These are phyloP conservation scores for Pyrenochaeta sp. DNA, from an alignment of 2,329 filamentous ascomycete genomes.

Conservation along the genomic window DNA sequence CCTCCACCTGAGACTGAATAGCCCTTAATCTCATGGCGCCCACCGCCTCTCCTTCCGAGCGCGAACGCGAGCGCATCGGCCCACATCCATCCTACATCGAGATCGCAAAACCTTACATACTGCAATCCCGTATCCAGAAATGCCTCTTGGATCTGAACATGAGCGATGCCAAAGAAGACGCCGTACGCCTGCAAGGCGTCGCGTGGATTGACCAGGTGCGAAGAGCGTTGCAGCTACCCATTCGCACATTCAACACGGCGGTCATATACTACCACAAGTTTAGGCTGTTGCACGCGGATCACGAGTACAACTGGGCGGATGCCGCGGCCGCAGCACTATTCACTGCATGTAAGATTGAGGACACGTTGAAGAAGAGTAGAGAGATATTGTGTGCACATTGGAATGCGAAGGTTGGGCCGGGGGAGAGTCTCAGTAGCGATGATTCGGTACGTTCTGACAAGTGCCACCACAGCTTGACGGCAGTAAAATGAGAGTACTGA, in stretches of 20 bases:
- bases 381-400: constrained; percentile 92
- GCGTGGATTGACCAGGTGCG: constrained; percentile 88
- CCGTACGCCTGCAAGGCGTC: constrained; percentile 82
- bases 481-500: constrained; percentile 1
- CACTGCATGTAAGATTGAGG: constrained; percentile 95
- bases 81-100: constrained; percentile 71
- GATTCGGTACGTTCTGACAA: constrained; percentile 69
- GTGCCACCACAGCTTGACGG: not conserved
- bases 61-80: constrained; percentile 46
- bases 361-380: constrained; percentile 94
- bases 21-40: constrained; percentile 38
- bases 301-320: constrained; percentile 84
- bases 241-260: constrained; percentile 91
- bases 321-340: constrained; percentile 88
- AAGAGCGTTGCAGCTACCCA: constrained; percentile 79
- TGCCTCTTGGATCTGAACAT: constrained; percentile 74
- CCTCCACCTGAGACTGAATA: not conserved
- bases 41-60: constrained; percentile 34
- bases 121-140: constrained; percentile 80
- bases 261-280: constrained; percentile 95
- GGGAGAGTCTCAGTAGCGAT: constrained; percentile 77
- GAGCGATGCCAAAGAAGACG: constrained; percentile 81
- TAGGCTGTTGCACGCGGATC: constrained; percentile 82
- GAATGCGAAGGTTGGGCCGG: constrained; percentile 76
- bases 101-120: constrained; percentile 77